Conservation (phyloP, 164 flowering plant species). For the Umbilicus rupestris region DNA sequence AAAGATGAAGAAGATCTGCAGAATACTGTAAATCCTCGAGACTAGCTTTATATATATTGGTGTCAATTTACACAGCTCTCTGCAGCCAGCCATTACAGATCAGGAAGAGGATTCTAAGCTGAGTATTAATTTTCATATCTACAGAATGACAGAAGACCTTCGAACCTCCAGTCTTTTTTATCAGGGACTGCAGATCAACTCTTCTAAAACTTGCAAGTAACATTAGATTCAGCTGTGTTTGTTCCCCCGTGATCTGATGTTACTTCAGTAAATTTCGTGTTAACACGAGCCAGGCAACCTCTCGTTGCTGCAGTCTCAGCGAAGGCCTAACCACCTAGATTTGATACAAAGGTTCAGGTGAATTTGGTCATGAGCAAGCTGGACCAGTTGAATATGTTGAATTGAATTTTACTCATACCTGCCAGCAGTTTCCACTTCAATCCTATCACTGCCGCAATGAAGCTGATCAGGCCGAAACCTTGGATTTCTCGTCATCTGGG, state of each 20-base stretch:
- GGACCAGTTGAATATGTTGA: neutral
- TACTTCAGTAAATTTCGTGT: neutral
- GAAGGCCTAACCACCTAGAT: constrained; percentile 38
- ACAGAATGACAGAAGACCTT: too few relatives aligned
- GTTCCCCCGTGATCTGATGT: too few relatives aligned
- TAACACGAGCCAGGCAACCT: neutral
- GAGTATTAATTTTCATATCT: too few relatives aligned
- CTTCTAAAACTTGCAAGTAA: neutral
- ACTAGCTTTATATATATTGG: too few relatives aligned
- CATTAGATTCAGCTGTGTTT: too few relatives aligned
- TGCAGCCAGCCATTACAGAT: too few relatives aligned
- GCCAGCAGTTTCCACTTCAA: constrained; percentile 7
- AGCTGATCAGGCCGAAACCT: constrained; percentile 21
- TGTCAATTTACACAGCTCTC: too few relatives aligned
- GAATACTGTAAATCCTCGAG: too few relatives aligned
- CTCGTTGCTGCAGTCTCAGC: constrained; percentile 14
- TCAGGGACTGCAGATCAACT: neutral
- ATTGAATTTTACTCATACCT: neutral
- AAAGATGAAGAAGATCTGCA: too few relatives aligned
- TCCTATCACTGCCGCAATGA: constrained; percentile 22
- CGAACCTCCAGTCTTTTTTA: too few relatives aligned
- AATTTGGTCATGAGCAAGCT: neutral
- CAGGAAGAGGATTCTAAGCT: too few relatives aligned
- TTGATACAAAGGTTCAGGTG: neutral
- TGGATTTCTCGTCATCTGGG: constrained; percentile 23